Base-by-base conservation (phyloP, 1,284 basidiomycete genomes). In the Chondrostereum purpureum region DNA sequence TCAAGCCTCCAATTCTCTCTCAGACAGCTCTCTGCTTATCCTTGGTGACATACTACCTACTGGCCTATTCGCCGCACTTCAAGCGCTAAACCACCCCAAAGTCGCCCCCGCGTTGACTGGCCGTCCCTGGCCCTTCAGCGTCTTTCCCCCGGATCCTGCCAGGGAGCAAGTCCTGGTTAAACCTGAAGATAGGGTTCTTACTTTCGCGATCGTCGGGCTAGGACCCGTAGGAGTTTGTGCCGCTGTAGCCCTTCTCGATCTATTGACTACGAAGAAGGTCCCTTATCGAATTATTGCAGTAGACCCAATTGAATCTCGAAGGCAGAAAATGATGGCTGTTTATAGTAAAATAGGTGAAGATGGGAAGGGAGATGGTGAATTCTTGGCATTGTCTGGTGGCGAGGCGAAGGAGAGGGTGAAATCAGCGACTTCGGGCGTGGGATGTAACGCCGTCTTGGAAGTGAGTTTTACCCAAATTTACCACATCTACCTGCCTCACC, bases 21-120 rank as follows among this genome's bases (percentile, higher is more conserved):
- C 75, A 3, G 82, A 85, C 51, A 72, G 71, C 24, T 82, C 83
- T 0, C 65, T 86, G 20, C 67, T 87, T n/a, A 65, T 91, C 33
- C 70, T 89, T n/a, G 84, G 83, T 11, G 88, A 92, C 55, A 88
- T 88, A 52, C 68, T 88, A 10, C 86, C 88, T 1, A 89, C 87
- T 0, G 87, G 83, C 4, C 72, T 81, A 31, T 91, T 88, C 56
- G 87, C 86, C 8, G 80, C 82, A 5, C 58, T 80, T 45, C 88
- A 91, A 55, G 80, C 79, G 2, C 55, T 87, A 46, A 77, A 78
- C 48, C 84, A 88, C 55, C 79, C 83, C 5, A 88, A 88, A 60
- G 63, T 80, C 3, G 64, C 70, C 12, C 75, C 81, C 4, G 65
- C 80, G 14, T 51, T 84, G 23, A 75, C 68, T 0, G 78, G 77